phyloP scores from a whole-genome alignment of 352 stramenopile species.

The Phytophthora crassamura region DNA sequence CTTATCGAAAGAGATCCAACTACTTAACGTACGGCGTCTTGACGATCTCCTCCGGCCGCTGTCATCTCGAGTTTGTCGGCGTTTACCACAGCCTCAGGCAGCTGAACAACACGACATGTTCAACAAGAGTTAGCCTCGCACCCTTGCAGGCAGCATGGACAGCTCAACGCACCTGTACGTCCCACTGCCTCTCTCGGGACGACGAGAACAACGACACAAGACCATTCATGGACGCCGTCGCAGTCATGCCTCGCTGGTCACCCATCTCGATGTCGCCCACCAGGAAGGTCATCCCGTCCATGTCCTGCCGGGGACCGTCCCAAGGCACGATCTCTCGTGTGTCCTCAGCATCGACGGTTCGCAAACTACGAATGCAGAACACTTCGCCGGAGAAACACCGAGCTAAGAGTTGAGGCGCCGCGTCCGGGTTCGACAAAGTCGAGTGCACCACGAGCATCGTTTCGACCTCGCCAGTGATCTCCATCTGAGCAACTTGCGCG shows the following conservation, averaged over 20 bases:
- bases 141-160: neutral
- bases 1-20: neutral
- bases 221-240: slow-evolving; percentile 48
- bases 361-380: slow-evolving; percentile 37
- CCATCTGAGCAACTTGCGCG: slow-evolving; percentile 55
- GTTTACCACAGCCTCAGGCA: slow-evolving; percentile 59
- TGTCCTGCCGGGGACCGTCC: slow-evolving; percentile 34
- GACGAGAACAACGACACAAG: slow-evolving; percentile 47
- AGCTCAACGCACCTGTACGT: slow-evolving; percentile 45
- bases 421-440: slow-evolving; percentile 11
- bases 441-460: slow-evolving; percentile 48
- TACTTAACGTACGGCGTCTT: slow-evolving; percentile 39
- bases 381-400: slow-evolving; percentile 63
- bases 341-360: neutral
- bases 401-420: slow-evolving; percentile 43
- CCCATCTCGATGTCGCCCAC: slow-evolving; percentile 45
- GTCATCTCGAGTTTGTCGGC: slow-evolving; percentile 57
- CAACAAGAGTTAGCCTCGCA: neutral
- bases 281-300: slow-evolving; percentile 52
- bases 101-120: slow-evolving; percentile 28
- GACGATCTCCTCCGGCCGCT: slow-evolving; percentile 24
- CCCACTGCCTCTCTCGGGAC: slow-evolving; percentile 49
- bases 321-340: slow-evolving; percentile 40
- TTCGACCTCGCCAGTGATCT: slow-evolving; percentile 70
- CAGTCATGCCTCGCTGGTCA: slow-evolving; percentile 30